These are phyloP conservation scores for Zymoseptoria passerinii DNA, from an alignment of 2,329 filamentous ascomycete species.

Conservation along the genomic window DNA sequence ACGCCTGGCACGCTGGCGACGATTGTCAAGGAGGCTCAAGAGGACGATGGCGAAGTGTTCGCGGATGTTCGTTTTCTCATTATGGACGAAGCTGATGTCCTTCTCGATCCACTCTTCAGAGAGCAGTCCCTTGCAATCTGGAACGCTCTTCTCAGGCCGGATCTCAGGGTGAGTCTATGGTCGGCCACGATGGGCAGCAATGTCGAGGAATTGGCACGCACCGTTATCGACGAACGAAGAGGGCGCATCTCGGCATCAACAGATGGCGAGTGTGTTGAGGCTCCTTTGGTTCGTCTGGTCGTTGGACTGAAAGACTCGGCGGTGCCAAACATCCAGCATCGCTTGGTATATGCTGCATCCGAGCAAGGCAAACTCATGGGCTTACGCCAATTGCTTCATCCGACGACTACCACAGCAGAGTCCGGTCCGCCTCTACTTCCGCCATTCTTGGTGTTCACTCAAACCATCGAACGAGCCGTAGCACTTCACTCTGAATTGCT, in stretches of 20 bases:
- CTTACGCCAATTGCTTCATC: constrained; percentile 79
- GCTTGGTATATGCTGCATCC: constrained; percentile 80
- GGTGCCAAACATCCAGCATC: constrained; percentile 84
- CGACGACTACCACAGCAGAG: constrained; percentile 52
- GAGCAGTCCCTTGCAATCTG: constrained; percentile 82
- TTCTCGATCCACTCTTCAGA: constrained; percentile 82
- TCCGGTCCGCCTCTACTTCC: constrained; percentile 56
- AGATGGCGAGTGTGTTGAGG: constrained; percentile 5
- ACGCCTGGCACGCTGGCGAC: constrained; percentile 74
- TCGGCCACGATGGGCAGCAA: constrained; percentile 95
- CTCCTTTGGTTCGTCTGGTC: constrained; percentile 68
- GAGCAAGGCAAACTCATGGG: constrained; percentile 91
- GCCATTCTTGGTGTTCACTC: constrained; percentile 90
- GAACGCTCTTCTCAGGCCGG: constrained; percentile 62
- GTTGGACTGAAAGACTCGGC: constrained; percentile 96
- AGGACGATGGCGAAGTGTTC: constrained; percentile 17
- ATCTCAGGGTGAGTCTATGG: constrained; percentile 76
- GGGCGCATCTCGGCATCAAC: constrained; percentile 13
- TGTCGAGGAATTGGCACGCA: constrained; percentile 68
- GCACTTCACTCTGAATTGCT: constrained; percentile 83
- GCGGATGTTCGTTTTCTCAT: constrained; percentile 64
- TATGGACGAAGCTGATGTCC: constrained; percentile 89
- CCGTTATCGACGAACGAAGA: constrained; percentile 53
- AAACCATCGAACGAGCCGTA: constrained; percentile 84
- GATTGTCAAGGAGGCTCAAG: constrained; percentile 49